These are phyloP conservation scores for Zymoseptoria passerinii DNA, from an alignment of 2,329 filamentous ascomycete genomes.

Conservation along the genomic window DNA sequence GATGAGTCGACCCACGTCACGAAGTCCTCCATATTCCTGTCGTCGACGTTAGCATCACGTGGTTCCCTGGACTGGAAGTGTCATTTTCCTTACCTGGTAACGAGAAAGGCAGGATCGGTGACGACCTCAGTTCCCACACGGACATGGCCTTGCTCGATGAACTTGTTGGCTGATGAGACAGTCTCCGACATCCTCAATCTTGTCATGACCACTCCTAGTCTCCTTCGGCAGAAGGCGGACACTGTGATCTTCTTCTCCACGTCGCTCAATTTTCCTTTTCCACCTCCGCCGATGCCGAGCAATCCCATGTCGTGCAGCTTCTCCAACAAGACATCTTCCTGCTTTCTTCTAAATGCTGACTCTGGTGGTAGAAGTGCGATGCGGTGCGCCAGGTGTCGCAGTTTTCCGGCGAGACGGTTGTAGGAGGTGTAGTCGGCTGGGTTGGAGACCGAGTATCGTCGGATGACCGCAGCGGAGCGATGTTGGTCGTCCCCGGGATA, in stretches of 20 bases:
- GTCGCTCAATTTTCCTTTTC: constrained; percentile 52
- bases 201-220: constrained; percentile 86
- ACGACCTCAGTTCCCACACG: constrained; percentile 83
- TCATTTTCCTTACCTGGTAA: constrained; percentile 49
- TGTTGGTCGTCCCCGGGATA: constrained; percentile 74
- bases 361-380: constrained; percentile 74
- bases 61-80: background rate
- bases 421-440: constrained; percentile 66
- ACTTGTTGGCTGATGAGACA: constrained; percentile 67
- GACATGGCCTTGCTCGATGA: constrained; percentile 92
- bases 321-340: constrained; percentile 78
- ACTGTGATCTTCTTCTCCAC: constrained; percentile 88
- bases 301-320: constrained; percentile 93
- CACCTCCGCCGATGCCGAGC: constrained; percentile 57
- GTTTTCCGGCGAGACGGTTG: constrained; percentile 47
- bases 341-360: constrained; percentile 68
- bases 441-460: constrained; percentile 86
- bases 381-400: constrained; percentile 82
- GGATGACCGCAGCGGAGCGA: constrained; percentile 68
- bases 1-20: constrained; percentile 93
- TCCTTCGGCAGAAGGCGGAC: constrained; percentile 72
- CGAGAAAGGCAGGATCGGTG: constrained; percentile 81
- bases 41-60: constrained; percentile 2
- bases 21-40: constrained; percentile 81
- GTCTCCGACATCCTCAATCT: constrained; percentile 85